Evolutionary conservation across 176 grass and related monocot genomes (phyloP), one percentile per base, ranked within the genome.

Genomic region (Carex kokanica): DNA sequence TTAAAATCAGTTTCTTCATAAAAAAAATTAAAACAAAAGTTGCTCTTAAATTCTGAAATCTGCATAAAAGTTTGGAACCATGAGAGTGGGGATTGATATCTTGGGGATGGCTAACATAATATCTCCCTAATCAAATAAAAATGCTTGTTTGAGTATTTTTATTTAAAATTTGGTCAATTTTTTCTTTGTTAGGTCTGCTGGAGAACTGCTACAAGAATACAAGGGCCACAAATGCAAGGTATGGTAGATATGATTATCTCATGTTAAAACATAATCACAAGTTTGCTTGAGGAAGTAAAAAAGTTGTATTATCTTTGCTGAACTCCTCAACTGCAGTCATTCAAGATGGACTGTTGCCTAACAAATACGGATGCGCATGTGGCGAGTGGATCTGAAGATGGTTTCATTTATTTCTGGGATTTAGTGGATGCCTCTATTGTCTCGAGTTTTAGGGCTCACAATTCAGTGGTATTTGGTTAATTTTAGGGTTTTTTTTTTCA

Each of bases 311-410:
- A 47, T 55, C 10, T 31, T 54, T 55, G 40, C 24, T 71, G 23
- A 55, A 77, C 45, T 52, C 71, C 71, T 74, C 4, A 9, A 77
- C 18, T 60, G n/a, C 62, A 98, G 95, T 91, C 95, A 20, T 94
- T 81, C 92, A 98, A 93, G 85, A 94, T 98, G 95, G 92, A 98
- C 88, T 98, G 90, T 71, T 98, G 92, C 79, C 81, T 98, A 29
- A 98, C 95, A 5, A 98, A 98, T 70, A 93, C 91, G 6, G 95
- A 98, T 87, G 92, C 95, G 27, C 91, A 91, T 93, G 86, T 98
- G 79, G 83, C 84, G 41, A 91, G 90, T 32, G 95, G 95, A 88
- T 98, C 95, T 2, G 95, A 98, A 83, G 89, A 98, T 70, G 95
- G 95, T 2, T 88, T 85, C 21, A 41, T 98, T 77, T 98, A 89